Evolutionary conservation across 805 yeast species (phyloP).

Genomic region (Priceomyces medius): DNA sequence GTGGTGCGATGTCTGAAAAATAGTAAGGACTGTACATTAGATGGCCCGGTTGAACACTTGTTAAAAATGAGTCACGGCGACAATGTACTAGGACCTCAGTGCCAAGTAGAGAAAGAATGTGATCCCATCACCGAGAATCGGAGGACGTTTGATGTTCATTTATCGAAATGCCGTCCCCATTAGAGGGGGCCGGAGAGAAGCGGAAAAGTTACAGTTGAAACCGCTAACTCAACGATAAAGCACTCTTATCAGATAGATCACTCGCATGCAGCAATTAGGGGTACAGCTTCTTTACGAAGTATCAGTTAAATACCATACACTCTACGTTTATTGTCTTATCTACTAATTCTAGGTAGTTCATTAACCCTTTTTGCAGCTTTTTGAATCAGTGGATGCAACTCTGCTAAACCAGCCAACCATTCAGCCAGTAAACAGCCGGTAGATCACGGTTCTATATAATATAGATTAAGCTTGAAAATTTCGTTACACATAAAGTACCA

Average conservation of each 20-base stretch:
- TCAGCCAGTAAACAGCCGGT: too few species aligned
- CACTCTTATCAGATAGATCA: not conserved
- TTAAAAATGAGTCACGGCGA: too few species aligned
- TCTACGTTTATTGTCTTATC: too few species aligned
- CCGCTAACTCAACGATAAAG: too few species aligned
- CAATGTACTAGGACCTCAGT: too few species aligned
- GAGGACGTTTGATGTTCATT: not conserved
- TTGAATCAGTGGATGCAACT: too few species aligned
- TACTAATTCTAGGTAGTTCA: too few species aligned
- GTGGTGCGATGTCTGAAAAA: too few species aligned
- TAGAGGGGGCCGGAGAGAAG: not conserved
- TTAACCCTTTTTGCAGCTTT: too few species aligned
- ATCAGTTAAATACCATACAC: too few species aligned
- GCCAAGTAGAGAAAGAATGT: not conserved
- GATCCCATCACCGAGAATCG: not conserved
- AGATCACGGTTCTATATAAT: slow-evolving; percentile 25
- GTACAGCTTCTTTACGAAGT: not conserved
- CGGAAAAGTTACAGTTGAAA: not conserved
- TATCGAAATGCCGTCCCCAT: not conserved
- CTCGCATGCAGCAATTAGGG: not conserved
- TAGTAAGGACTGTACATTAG: too few species aligned
- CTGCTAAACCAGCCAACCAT: too few species aligned
- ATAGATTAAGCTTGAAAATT: slow-evolving; percentile 26
- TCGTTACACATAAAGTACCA: slow-evolving; percentile 33
- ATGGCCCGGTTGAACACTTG: not conserved